Evolutionary conservation across 164 flowering plant species (phyloP).

Genomic region (Annona cherimola): DNA sequence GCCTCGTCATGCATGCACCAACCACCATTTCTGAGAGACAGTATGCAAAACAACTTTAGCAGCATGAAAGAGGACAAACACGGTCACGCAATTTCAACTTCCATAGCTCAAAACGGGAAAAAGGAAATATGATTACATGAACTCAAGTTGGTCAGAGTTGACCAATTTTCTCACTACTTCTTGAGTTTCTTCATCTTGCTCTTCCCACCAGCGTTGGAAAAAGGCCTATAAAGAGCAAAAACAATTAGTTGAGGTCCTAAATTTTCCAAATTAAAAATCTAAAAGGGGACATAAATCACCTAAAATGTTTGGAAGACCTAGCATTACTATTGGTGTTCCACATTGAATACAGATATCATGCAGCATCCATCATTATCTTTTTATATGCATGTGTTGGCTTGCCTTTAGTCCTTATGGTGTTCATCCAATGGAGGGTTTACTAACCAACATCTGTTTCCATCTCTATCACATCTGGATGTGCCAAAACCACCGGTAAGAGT

Average conservation of each 20-base stretch:
- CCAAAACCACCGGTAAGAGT: background rate
- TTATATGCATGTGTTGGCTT: background rate
- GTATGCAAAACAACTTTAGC: background rate
- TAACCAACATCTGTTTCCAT: background rate
- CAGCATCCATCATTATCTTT: background rate
- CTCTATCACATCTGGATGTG: background rate
- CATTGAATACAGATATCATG: background rate
- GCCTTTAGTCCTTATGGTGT: background rate
- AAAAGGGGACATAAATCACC: background rate
- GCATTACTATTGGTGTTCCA: background rate
- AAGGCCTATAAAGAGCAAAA: slow-evolving; percentile 49
- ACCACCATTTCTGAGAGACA: slow-evolving; percentile 77
- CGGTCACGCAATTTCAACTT: background rate
- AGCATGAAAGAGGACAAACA: background rate
- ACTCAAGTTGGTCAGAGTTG: slow-evolving; percentile 73
- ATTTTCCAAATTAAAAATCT: background rate
- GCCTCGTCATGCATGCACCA: slow-evolving; percentile 99
- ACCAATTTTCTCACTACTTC: slow-evolving; percentile 59
- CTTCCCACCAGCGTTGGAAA: slow-evolving; percentile 85
- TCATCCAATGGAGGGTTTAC: background rate
- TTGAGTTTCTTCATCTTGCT: slow-evolving; percentile 49
- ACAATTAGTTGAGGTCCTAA: background rate
- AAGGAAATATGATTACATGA: slow-evolving; percentile 45
- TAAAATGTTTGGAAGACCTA: background rate
- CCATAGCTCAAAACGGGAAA: background rate